Conservation (phyloP, 352 stramenopile genomes). For the Globisporangium carolinianum region DNA sequence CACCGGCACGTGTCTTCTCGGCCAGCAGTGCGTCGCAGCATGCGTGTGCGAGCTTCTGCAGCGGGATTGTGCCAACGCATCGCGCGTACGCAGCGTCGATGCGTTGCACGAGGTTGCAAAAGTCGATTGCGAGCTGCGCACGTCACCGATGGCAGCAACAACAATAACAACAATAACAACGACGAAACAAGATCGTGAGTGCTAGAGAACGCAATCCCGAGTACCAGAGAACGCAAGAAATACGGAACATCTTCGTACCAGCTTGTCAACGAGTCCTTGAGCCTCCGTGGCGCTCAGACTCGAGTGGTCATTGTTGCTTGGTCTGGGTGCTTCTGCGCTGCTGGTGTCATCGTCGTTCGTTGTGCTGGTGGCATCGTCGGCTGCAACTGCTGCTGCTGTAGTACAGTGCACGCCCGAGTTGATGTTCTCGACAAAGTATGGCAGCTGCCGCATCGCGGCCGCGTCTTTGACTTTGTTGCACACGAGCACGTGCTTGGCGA, state of each 20-base stretch:
- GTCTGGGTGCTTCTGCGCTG: background rate
- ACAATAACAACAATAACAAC: background rate
- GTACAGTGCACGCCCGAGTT: constrained; percentile 56
- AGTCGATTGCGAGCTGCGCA: constrained; percentile 35
- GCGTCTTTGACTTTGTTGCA: constrained; percentile 76
- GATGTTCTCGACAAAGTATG: constrained; percentile 73
- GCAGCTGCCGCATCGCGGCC: constrained; percentile 42
- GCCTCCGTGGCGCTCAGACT: constrained; percentile 34
- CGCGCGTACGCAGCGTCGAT: constrained; percentile 44
- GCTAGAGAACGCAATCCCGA: too few species aligned
- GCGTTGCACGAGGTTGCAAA: constrained; percentile 36
- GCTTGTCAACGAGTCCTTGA: constrained; percentile 59
- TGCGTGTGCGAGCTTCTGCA: constrained; percentile 63
- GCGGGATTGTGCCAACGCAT: constrained; percentile 46
- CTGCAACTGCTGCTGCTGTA: too few species aligned
- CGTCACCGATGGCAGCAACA: background rate
- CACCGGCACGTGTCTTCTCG: constrained; percentile 48
- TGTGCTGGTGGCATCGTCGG: background rate
- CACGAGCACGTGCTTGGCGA: constrained; percentile 71
- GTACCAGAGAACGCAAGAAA: too few species aligned
- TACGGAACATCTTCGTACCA: constrained; percentile 20
- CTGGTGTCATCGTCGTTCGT: constrained; percentile 2
- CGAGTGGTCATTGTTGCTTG: constrained; percentile 22
- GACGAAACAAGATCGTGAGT: too few species aligned
- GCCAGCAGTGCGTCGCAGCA: constrained; percentile 56